These are phyloP conservation scores for Ganoderma meredithae DNA, from an alignment of 1,284 basidiomycete genomes.

Conservation along the genomic window DNA sequence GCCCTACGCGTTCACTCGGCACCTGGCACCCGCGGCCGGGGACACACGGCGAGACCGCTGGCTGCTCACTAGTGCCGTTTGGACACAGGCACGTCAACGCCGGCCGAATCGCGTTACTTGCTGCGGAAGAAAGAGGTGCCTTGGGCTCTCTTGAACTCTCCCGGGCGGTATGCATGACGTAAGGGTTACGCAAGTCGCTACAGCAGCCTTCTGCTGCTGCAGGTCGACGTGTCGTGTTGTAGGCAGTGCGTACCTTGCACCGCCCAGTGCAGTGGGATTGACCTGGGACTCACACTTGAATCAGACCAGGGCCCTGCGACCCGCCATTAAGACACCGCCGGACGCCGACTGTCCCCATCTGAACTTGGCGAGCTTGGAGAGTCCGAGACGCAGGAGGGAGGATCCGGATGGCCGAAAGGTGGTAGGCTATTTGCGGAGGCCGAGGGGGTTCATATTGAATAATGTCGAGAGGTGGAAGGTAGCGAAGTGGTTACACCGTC, in stretches of 20 bases:
- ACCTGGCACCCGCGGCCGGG: not conserved
- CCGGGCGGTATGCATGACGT: conserved; percentile 75
- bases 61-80: not conserved
- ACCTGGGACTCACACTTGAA: conserved; percentile 56
- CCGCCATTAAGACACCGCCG: conserved; percentile 71
- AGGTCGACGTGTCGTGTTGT: conserved; percentile 22
- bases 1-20: not conserved
- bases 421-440: conserved; percentile 80
- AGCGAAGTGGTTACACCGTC: not conserved
- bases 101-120: conserved; percentile 18
- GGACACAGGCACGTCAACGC: conserved; percentile 11
- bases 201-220: conserved; percentile 66
- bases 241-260: not conserved
- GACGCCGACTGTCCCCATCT: conserved; percentile 74
- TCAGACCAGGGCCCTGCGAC: conserved; percentile 68
- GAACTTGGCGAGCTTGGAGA: conserved; percentile 65
- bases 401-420: conserved; percentile 55
- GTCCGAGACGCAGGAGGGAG: not conserved
- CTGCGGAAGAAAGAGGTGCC: conserved; percentile 17
- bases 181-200: conserved; percentile 81
- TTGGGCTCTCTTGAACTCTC: conserved; percentile 44
- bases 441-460: conserved; percentile 69
- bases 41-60: no score
- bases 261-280: not conserved
- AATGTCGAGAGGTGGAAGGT: conserved; percentile 5